Base-by-base conservation (phyloP, 2,329 filamentous ascomycete species). In the Furcasterigmium sp. region DNA sequence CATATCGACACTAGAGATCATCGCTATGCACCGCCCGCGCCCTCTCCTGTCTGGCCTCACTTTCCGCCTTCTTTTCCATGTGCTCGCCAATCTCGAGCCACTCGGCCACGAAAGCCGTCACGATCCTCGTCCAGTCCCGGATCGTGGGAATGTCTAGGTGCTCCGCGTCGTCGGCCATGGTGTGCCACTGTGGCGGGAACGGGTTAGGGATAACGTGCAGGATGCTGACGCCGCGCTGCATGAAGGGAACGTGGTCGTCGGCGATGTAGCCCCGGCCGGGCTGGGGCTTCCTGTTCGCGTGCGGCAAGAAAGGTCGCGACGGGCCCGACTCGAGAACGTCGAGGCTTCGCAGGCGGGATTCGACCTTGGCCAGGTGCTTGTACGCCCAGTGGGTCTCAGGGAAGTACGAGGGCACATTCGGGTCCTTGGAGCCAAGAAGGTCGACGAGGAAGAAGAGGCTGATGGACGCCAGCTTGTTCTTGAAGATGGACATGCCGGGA, bases 361-460 rank as follows among this genome's bases (percentile, higher is more conserved):
- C 91, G 14, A 94, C 67, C 3, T 68, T 65, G 1, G 87, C 84
- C 71, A 97, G 79, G 46, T 78, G 76, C 52, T 79, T 72, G 62
- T 97, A 97, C 1, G 91, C 90, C 91, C 91, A 96, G 60, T 97
- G 91, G 0, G 91, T 96, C 2, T 84, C 85, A 46, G 82, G 75
- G 61, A 94, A 96, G 67, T 91, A 96, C 1, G 88, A 94, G 1
- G 89, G 89, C 2, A 98, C 75, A 1, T 56, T 67, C 0, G 91
- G 89, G 34, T 78, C 63, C 10, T 77, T 65, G 1, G 80, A 68
- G 8, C 93, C 93, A 0, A 97, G 79, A 8, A 97, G 76, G 61
- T 97, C 93, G 23, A 97, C 78, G n/a, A 97, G 79, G 8, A 97
- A 74, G 59, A 97, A 95, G 10, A 97, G 76, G 43, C 83, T 84